Conservation (phyloP, 345 rosid genomes). For the Gossypium anomalum region DNA sequence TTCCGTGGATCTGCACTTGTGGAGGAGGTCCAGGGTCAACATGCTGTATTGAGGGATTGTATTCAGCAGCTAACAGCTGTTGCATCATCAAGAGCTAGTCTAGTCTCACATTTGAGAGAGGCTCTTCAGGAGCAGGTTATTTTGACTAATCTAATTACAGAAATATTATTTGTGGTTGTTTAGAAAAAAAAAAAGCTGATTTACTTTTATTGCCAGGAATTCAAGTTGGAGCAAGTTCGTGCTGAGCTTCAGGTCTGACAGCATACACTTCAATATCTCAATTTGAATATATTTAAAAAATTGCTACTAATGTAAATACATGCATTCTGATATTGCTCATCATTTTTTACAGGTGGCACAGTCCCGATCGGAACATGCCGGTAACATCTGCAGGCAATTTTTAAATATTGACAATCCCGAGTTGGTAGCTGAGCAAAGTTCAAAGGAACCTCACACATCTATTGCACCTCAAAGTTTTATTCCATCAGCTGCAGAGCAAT, state of each 20-base stretch:
- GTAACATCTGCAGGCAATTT: slow-evolving; percentile 44
- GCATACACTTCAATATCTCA: neutral
- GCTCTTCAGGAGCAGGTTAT: slow-evolving; percentile 89
- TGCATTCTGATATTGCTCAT: slow-evolving; percentile 6
- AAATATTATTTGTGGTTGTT: slow-evolving; percentile 1
- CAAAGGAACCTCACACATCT: slow-evolving; percentile 41
- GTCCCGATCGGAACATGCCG: slow-evolving; percentile 50
- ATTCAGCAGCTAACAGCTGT: slow-evolving; percentile 56
- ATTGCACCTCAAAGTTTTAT: slow-evolving; percentile 39
- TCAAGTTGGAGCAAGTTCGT: slow-evolving; percentile 68
- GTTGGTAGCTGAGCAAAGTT: slow-evolving; percentile 37
- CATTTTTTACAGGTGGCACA: slow-evolving; percentile 43
- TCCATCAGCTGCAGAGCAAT: slow-evolving; percentile 48
- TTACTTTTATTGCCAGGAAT: slow-evolving; percentile 48
- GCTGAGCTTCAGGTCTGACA: slow-evolving; percentile 73
- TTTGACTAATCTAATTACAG: slow-evolving; percentile 13
- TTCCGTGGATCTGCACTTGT: slow-evolving; percentile 42
- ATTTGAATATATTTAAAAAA: neutral
- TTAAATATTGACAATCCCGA: slow-evolving; percentile 31
- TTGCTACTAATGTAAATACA: neutral
- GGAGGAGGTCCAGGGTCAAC: slow-evolving; percentile 81
- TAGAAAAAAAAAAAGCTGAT: slow-evolving; percentile 20
- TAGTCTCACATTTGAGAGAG: slow-evolving; percentile 65
- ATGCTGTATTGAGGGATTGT: slow-evolving; percentile 57
- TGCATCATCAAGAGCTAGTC: slow-evolving; percentile 69